Evolutionary conservation across 2,329 filamentous ascomycete species (phyloP).

Genomic region (Aspergillus sp.): DNA sequence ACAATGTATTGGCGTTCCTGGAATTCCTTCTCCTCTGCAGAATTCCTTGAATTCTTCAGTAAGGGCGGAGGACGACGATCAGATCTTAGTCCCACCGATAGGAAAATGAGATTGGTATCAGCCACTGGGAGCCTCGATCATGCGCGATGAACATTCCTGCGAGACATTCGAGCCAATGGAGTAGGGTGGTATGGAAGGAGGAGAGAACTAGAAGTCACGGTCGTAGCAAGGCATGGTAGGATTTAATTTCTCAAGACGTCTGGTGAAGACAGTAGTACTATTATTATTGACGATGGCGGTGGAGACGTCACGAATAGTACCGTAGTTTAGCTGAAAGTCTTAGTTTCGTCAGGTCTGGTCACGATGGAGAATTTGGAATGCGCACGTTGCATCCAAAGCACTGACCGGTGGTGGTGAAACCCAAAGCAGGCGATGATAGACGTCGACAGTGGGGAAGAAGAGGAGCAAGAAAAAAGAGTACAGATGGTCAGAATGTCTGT

Average conservation of each 20-base stretch:
- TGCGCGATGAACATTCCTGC: neutral
- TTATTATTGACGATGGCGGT: neutral
- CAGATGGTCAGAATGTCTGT: no score
- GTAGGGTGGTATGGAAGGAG: neutral
- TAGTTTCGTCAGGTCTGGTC: no score
- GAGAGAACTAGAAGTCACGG: neutral
- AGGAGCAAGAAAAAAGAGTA: no score
- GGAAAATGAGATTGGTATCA: neutral
- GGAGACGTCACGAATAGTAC: no score
- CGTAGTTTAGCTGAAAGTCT: no score
- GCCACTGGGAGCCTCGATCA: neutral
- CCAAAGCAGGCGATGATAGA: no score
- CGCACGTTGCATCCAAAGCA: no score
- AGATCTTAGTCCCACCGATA: neutral
- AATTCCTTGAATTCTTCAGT: neutral
- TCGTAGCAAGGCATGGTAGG: neutral
- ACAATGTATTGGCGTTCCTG: no score
- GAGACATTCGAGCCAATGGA: neutral
- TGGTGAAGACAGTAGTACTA: neutral
- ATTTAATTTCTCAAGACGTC: neutral
- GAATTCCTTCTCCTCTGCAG: no score
- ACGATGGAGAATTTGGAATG: no score
- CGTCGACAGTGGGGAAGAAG: no score
- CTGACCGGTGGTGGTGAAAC: no score
- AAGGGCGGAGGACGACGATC: constrained; percentile 3